phyloP scores from a whole-genome alignment of 2,329 filamentous ascomycete species.

The Ascochyta clinopodiicola region DNA sequence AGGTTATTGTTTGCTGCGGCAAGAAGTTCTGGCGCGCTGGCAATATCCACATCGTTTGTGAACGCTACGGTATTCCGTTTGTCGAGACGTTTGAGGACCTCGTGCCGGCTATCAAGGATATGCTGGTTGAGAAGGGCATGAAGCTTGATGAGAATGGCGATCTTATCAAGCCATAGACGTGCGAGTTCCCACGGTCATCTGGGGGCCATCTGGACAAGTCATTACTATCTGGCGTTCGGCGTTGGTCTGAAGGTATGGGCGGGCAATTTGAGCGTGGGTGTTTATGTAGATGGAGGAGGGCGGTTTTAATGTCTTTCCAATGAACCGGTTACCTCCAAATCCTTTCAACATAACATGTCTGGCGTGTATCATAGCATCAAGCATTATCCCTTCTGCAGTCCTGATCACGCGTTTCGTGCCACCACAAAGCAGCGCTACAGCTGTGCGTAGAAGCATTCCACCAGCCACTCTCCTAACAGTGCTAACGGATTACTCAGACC shows the following conservation, averaged over 20 bases:
- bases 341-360: too few relatives aligned
- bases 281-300: background rate
- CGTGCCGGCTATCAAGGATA: slow-evolving; percentile 42
- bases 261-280: background rate
- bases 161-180: slow-evolving; percentile 1
- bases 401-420: background rate
- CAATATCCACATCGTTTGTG: slow-evolving; percentile 66
- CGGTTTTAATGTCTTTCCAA: too few relatives aligned
- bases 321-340: too few relatives aligned
- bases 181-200: background rate
- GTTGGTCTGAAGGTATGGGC: background rate
- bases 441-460: background rate
- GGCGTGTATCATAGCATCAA: background rate
- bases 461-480: background rate
- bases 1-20: slow-evolving; percentile 61
- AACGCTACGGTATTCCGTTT: slow-evolving; percentile 55
- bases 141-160: slow-evolving; percentile 22
- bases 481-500: too few relatives aligned
- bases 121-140: slow-evolving; percentile 40
- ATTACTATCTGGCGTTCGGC: background rate
- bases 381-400: background rate
- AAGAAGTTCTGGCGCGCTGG: slow-evolving; percentile 64
- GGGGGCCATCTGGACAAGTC: background rate
- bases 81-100: slow-evolving; percentile 54
- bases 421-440: background rate